Base-by-base conservation (phyloP, 768 basidiomycete genomes). In the Hygrocybe punicea region DNA sequence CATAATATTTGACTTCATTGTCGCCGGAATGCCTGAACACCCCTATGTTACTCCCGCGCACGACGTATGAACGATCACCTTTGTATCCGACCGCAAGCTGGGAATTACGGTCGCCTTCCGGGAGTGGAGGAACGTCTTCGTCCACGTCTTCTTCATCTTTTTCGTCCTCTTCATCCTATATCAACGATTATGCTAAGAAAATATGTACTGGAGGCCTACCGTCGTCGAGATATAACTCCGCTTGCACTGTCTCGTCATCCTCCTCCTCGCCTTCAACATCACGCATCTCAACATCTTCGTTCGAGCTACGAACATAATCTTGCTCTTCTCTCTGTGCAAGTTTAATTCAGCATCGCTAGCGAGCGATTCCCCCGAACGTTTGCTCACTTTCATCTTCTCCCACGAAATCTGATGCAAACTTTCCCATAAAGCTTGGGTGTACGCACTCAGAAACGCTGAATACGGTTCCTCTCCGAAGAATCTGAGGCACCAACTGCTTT, bases 31-130 rank as follows among this genome's bases (percentile, higher is more conserved):
- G 89, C 55, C 81, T 85, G 76, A 95, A 97, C 23, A 94, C 91
- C 14, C 93, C 93, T 52, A 97, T 94, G 66, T 87, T 91, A 72
- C 84, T 89, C 39, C 94, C 95, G 45, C 94, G 86, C 35, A 93
- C 87, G 57, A 98, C 94, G 65, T 92, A 97, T 10, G 94, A 93
- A 25, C 95, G 81, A 65, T 97, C 94, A 58, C 93, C 91, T 73
- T 92, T 93, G 79, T 97, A 95, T 10, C 96, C 96, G 39, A 98
- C 86, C 3, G 91, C 91, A 36, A 98, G 81, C 60, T 93, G 90
- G 5, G 91, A 89, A 70, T 98, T 98, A 59, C 80, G 80, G 29
- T 86, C 86, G 24, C 86, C 86, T 39, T 79, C 76, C 14, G 73
- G 61, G 45, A 77, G 72, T 9, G 75, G 66, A 11, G 74, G 70